Evolutionary conservation across 768 basidiomycete species (phyloP), one percentile per base, ranked within the genome.

Genomic region (Lactarius quietus): DNA sequence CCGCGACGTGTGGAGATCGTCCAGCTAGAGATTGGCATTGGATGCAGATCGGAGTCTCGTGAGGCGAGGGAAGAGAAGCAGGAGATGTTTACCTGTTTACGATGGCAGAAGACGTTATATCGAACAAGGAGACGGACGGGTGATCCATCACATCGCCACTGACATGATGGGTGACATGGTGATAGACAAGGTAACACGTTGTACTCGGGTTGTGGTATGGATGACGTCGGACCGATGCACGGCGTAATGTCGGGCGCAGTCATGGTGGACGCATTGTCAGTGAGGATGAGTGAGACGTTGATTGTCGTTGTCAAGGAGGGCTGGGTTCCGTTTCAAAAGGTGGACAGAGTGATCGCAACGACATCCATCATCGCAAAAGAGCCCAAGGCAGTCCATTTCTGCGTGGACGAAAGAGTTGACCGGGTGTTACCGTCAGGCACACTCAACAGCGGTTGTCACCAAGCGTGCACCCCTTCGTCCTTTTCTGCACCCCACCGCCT

Each of bases 391-490:
- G 52, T 10, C 18, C 45, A 5, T 52, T 33, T 33, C 8, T 33
- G 33, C 3, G 33, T 8, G 33, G 33, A 33, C 3, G 4, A 33
- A 33, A 33, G 33, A 33, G 33, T 8, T 14, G 14, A 23, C n/a
- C 48, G 48, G 48, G 48, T 51, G 26, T 51, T 51, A 6, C 48
- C 48, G 48, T 14, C 2, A 54, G 31, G 53, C 53, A 54, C 28
- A n/a, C n/a, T n/a, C n/a, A n/a, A n/a, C n/a, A n/a, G n/a, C n/a
- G 31, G 53, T 64, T 23, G 57, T 59, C 39, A 52, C 35, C 43
- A 38, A 9, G 38, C 10, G 20, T 29, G 15, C 6, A 28, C 52
- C 52, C 20, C 31, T 20, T 54, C 20, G 31, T 54, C 31, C 31
- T 28, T 54, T 62, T 45, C 45, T 28, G 61, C 48, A 26, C 48